phyloP scores from a whole-genome alignment of 129 eudicot species.

The Calendula officinalis region DNA sequence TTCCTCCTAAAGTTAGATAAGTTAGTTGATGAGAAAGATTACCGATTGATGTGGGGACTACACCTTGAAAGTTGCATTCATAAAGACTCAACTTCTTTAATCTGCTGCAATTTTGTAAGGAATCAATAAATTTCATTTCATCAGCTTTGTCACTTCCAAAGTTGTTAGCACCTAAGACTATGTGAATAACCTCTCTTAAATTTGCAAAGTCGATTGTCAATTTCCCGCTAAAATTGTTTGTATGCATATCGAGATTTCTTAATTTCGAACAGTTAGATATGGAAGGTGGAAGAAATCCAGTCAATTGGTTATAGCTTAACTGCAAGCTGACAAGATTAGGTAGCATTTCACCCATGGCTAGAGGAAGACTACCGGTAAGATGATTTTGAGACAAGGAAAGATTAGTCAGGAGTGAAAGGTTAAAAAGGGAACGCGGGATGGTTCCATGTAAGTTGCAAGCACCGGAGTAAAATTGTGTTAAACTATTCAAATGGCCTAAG shows the following conservation, averaged over 20 bases:
- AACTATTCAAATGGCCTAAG: background rate
- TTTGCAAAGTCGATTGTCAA: background rate
- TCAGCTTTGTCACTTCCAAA: background rate
- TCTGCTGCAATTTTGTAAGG: background rate
- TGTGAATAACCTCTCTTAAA: background rate
- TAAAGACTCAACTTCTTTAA: background rate
- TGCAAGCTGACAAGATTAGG: no score
- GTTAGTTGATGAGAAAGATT: background rate
- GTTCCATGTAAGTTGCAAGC: slow-evolving; percentile 4
- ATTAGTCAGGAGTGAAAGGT: background rate
- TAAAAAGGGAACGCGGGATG: slow-evolving; percentile 4
- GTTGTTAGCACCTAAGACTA: slow-evolving; percentile 1
- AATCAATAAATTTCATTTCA: no score
- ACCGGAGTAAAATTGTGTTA: background rate
- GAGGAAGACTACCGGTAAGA: background rate
- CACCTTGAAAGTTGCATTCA: background rate
- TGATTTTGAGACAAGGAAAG: background rate
- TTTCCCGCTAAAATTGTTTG: no score
- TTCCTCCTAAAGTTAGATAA: background rate
- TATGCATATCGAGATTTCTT: no score
- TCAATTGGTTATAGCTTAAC: background rate
- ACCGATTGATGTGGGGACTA: no score
- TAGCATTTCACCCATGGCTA: no score
- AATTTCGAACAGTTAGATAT: background rate
- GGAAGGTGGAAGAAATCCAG: slow-evolving; percentile 12